phyloP scores from a whole-genome alignment of 2,329 filamentous ascomycete genomes.

The Colletotrichum salicis region DNA sequence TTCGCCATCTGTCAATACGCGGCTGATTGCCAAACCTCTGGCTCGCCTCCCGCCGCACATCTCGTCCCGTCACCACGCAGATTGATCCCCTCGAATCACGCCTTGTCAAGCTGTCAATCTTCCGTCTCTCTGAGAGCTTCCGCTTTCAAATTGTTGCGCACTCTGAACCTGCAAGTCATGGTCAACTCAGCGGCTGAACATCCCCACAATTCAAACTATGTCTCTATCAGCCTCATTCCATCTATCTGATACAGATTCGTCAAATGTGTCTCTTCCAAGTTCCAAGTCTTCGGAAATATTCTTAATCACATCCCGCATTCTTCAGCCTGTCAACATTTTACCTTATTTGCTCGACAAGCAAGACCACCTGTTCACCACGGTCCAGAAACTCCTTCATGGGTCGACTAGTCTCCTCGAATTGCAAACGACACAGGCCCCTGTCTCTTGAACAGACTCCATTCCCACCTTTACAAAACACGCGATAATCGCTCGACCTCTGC shows the following conservation, averaged over 20 bases:
- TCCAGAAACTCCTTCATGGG: not conserved
- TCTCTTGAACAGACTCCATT: not conserved
- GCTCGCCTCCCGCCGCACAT: constrained; percentile 9
- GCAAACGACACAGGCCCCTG: constrained; percentile 13
- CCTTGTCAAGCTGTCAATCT: not conserved
- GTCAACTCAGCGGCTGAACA: constrained; percentile 17
- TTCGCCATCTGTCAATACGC: constrained; percentile 5
- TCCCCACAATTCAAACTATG: constrained; percentile 24
- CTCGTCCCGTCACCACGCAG: constrained; percentile 15
- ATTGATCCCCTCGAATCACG: constrained; percentile 18
- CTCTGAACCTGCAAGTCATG: constrained; percentile 10
- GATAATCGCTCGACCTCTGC: constrained; percentile 2
- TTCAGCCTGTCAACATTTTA: not conserved
- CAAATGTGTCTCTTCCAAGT: not conserved
- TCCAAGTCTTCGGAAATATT: not conserved
- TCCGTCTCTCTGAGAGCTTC: not conserved
- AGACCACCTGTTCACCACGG: not conserved
- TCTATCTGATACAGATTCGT: constrained; percentile 9
- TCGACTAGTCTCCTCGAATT: constrained; percentile 1
- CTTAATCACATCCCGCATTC: not conserved
- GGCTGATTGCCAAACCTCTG: constrained; percentile 32
- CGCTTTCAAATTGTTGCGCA: not conserved
- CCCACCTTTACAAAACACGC: constrained; percentile 6
- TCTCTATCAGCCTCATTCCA: constrained; percentile 12
- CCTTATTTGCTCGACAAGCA: not conserved